A percentile compares a stretch with the other conserved stretches of the same genome.
Conservation (phyloP, 768 basidiomycete species). For the Russula lepida region DNA sequence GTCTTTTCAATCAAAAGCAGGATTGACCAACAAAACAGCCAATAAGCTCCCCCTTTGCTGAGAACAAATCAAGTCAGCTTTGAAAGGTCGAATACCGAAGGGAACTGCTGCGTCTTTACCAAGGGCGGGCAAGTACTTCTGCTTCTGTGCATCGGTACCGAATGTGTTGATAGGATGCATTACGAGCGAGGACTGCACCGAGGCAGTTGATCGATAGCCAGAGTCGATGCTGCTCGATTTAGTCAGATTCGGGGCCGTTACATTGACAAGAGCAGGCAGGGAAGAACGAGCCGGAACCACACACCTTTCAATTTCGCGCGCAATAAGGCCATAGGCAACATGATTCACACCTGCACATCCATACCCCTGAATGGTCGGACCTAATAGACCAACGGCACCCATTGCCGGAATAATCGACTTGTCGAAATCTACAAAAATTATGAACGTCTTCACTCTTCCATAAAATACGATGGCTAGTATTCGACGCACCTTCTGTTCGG, state of each 20-base stretch:
- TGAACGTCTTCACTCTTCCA: neutral
- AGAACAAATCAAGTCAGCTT: neutral
- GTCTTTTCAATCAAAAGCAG: neutral
- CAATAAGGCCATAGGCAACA: constrained; percentile 91
- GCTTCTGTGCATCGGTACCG: constrained; percentile 83
- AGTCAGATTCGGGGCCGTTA: neutral
- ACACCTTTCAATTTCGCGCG: constrained; percentile 86
- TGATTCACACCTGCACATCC: constrained; percentile 88
- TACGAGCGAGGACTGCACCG: constrained; percentile 91
- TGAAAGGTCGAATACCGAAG: neutral
- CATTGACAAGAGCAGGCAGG: neutral
- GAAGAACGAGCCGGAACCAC: constrained; percentile 12
- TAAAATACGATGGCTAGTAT: neutral
- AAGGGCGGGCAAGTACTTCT: constrained; percentile 79
- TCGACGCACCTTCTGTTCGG: constrained; percentile 67
- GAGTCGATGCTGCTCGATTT: constrained; percentile 68
- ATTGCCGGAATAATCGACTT: constrained; percentile 74
- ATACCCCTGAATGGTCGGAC: constrained; percentile 88
- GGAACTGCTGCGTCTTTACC: constrained; percentile 35
- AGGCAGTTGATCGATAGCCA: constrained; percentile 90
- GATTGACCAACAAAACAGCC: constrained; percentile 80
- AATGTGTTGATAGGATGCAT: constrained; percentile 94
- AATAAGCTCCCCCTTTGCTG: constrained; percentile 77
- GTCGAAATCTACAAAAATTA: constrained; percentile 58
- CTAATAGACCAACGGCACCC: constrained; percentile 85